These are phyloP conservation scores for Cytospora leucostoma DNA, from an alignment of 2,329 filamentous ascomycete species.

Conservation along the genomic window DNA sequence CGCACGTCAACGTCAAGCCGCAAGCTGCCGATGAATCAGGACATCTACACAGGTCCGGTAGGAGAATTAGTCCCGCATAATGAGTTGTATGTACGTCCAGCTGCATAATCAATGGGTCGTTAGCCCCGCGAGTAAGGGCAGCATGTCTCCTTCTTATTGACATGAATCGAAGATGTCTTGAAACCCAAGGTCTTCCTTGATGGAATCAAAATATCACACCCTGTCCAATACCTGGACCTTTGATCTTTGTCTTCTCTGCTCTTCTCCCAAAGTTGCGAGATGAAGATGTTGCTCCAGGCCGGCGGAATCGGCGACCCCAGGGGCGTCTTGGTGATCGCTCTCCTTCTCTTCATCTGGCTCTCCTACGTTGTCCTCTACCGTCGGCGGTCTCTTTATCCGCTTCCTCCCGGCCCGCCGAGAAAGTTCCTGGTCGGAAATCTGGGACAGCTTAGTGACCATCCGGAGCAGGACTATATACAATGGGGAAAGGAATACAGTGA, in stretches of 20 bases:
- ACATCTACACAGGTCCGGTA: conserved; percentile 9
- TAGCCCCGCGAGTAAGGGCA: conserved; percentile 27
- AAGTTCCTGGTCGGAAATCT: conserved; percentile 37
- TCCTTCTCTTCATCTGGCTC: conserved; percentile 18
- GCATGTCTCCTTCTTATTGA: conserved; percentile 15
- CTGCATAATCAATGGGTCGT: conserved; percentile 24
- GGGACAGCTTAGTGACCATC: conserved; percentile 36
- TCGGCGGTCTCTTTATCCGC: conserved; percentile 24
- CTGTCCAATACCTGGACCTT: conserved; percentile 2
- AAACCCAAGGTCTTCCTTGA: conserved; percentile 13
- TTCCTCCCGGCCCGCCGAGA: conserved; percentile 36
- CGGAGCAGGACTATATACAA: conserved; percentile 36
- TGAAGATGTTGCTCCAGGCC: conserved; percentile 22
- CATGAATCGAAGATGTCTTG: conserved; percentile 23
- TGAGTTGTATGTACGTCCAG: conserved; percentile 24
- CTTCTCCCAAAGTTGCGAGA: not conserved
- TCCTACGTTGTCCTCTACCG: conserved; percentile 12
- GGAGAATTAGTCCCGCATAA: conserved; percentile 22
- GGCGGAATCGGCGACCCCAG: conserved; percentile 10
- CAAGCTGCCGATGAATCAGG: conserved; percentile 24
- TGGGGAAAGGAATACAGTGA: conserved; percentile 38
- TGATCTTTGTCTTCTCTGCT: conserved; percentile 12
- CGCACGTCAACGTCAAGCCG: conserved; percentile 18
- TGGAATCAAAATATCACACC: conserved; percentile 13
- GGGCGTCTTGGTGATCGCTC: conserved; percentile 14